Evolutionary conservation across 1,284 basidiomycete species (phyloP).

Genomic region (Naganishia sp.): DNA sequence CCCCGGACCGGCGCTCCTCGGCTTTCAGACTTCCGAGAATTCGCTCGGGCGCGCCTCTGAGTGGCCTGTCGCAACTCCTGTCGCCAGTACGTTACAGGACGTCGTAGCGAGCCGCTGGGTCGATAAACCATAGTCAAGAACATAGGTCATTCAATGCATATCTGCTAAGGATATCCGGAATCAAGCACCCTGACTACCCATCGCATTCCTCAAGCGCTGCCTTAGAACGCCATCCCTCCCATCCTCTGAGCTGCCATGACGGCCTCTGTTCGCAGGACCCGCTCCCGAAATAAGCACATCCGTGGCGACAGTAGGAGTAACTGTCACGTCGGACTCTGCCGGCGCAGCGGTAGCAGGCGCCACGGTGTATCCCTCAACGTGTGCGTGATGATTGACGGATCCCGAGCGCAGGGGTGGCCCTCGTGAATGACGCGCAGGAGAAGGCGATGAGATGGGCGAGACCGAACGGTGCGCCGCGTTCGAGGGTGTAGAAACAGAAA

Average conservation of each 20-base stretch:
- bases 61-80: neutral
- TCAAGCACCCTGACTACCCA: constrained; percentile 47
- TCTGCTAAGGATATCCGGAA: neutral
- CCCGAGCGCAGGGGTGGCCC: neutral
- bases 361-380: constrained; percentile 28
- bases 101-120: too few species aligned
- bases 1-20: too few species aligned
- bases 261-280: neutral
- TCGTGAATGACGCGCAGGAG: neutral
- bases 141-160: too few species aligned
- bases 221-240: constrained; percentile 49
- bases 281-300: constrained; percentile 14
- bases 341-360: constrained; percentile 18
- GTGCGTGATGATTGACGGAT: neutral
- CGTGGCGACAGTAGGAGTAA: constrained; percentile 25
- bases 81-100: too few species aligned
- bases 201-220: constrained; percentile 52
- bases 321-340: constrained; percentile 7
- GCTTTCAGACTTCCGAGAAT: too few species aligned
- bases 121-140: too few species aligned
- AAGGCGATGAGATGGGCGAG: neutral
- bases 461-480: neutral
- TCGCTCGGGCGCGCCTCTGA: too few species aligned
- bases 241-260: constrained; percentile 13
- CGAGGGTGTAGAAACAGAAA: neutral